Evolutionary conservation across 2,329 filamentous ascomycete species (phyloP).

Genomic region (Alternaria triticimaculans): DNA sequence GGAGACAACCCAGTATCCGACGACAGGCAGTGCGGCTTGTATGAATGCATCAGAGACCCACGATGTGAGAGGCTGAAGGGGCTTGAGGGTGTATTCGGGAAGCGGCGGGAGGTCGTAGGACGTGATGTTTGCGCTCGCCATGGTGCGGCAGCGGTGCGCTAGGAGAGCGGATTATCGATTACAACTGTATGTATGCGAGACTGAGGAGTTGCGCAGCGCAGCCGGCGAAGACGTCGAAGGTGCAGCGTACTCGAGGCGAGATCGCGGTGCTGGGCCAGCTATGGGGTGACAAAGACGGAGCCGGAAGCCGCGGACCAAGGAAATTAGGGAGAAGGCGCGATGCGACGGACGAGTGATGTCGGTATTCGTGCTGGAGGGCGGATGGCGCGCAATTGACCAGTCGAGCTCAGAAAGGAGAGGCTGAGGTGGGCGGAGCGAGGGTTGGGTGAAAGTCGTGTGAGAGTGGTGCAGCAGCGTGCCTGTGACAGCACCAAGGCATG

Average conservation of each 20-base stretch:
- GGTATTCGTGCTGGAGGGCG: neutral
- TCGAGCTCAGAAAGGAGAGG: slow-evolving; percentile 41
- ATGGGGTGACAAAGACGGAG: slow-evolving; percentile 11
- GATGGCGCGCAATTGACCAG: neutral
- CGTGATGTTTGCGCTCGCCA: slow-evolving; percentile 55
- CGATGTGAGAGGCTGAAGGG: slow-evolving; percentile 74
- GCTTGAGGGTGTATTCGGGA: slow-evolving; percentile 76
- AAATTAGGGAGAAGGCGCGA: slow-evolving; percentile 34
- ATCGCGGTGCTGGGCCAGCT: slow-evolving; percentile 13
- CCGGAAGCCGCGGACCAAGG: slow-evolving; percentile 38
- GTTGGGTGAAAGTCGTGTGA: slow-evolving; percentile 36
- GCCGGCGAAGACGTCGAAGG: neutral
- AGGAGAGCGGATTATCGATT: slow-evolving; percentile 11
- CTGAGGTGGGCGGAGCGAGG: slow-evolving; percentile 40
- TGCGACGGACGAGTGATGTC: slow-evolving; percentile 2
- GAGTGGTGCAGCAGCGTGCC: slow-evolving; percentile 31
- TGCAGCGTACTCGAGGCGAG: slow-evolving; percentile 6
- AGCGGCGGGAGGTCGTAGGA: slow-evolving; percentile 78
- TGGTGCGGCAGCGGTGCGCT: slow-evolving; percentile 27
- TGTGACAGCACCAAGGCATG: slow-evolving; percentile 19
- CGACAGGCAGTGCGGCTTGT: slow-evolving; percentile 75
- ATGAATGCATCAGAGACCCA: slow-evolving; percentile 84
- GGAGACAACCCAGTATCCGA: slow-evolving; percentile 89
- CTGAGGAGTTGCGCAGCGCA: neutral
- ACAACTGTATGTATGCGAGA: neutral